Evolutionary conservation across 2,329 filamentous ascomycete species (phyloP).

Genomic region (Cladosporium sp.): DNA sequence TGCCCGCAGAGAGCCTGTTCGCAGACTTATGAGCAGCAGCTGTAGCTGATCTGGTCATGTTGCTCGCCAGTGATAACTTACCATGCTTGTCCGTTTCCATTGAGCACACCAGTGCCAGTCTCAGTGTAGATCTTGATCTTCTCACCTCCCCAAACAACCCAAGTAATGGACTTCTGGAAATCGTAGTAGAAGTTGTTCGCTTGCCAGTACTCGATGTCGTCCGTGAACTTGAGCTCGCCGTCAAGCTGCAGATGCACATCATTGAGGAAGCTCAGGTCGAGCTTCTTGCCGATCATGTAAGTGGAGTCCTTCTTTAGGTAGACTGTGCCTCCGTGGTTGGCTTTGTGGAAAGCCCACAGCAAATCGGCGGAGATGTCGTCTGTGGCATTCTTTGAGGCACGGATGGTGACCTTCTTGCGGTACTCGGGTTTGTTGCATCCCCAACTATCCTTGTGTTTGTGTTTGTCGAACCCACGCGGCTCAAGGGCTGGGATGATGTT

Average conservation of each 20-base stretch:
- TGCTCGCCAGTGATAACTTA: constrained; percentile 30
- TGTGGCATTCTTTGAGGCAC: constrained; percentile 49
- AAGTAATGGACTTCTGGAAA: constrained; percentile 55
- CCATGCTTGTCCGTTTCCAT: constrained; percentile 53
- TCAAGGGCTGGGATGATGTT: neutral
- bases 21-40: too few relatives aligned
- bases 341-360: constrained; percentile 49
- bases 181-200: constrained; percentile 48
- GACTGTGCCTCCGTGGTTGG: constrained; percentile 57
- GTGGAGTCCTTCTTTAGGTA: constrained; percentile 51
- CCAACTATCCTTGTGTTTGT: constrained; percentile 11
- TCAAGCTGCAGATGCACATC: constrained; percentile 57
- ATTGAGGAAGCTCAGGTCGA: constrained; percentile 56
- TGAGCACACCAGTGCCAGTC: constrained; percentile 50
- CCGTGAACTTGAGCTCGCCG: constrained; percentile 58
- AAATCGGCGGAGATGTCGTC: constrained; percentile 58
- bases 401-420: constrained; percentile 48
- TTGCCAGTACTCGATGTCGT: constrained; percentile 54
- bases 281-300: constrained; percentile 56
- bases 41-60: neutral
- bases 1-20: too few relatives aligned
- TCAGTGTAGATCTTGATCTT: constrained; percentile 53
- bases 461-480: neutral
- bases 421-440: constrained; percentile 22
- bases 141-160: constrained; percentile 61